A percentile compares a stretch with the other conserved stretches of the same genome.
These are phyloP conservation scores for Rugonectria rugulosa DNA, from an alignment of 2,329 filamentous ascomycete genomes.

Conservation along the genomic window DNA sequence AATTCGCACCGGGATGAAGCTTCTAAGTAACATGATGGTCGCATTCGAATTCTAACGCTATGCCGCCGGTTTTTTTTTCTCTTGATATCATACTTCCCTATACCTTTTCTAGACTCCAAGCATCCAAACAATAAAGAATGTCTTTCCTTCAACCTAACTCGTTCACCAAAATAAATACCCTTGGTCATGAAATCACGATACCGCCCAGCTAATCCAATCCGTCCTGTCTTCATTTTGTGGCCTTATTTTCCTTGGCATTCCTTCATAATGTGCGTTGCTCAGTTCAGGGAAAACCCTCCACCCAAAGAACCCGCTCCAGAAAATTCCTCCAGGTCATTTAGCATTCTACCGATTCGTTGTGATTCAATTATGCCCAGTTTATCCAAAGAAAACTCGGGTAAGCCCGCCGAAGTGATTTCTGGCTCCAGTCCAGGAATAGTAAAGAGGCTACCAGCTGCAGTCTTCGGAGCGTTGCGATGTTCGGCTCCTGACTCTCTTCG, in stretches of 20 bases:
- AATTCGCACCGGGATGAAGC: too few relatives aligned
- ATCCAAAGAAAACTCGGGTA: constrained; percentile 8
- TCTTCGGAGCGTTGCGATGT: neutral
- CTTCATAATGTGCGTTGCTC: neutral
- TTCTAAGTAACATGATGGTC: neutral
- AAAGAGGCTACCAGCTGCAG: constrained; percentile 21
- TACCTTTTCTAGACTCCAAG: neutral
- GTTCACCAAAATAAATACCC: neutral
- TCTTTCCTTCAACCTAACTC: neutral
- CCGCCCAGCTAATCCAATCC: neutral
- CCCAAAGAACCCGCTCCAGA: constrained; percentile 30
- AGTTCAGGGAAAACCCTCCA: neutral
- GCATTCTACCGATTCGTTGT: constrained; percentile 29
- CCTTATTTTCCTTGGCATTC: neutral
- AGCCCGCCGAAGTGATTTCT: neutral
- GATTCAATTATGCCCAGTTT: constrained; percentile 21
- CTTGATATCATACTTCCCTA: neutral
- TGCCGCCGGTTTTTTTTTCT: neutral
- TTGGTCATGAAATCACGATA: neutral
- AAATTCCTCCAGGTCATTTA: constrained; percentile 38
- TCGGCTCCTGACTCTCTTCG: constrained; percentile 10
- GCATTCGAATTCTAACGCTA: neutral
- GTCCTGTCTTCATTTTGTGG: neutral
- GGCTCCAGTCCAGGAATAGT: constrained; percentile 20
- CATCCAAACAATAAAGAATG: neutral